Conservation (phyloP, 176 grass and related monocot species). For the Musa itinerans region DNA sequence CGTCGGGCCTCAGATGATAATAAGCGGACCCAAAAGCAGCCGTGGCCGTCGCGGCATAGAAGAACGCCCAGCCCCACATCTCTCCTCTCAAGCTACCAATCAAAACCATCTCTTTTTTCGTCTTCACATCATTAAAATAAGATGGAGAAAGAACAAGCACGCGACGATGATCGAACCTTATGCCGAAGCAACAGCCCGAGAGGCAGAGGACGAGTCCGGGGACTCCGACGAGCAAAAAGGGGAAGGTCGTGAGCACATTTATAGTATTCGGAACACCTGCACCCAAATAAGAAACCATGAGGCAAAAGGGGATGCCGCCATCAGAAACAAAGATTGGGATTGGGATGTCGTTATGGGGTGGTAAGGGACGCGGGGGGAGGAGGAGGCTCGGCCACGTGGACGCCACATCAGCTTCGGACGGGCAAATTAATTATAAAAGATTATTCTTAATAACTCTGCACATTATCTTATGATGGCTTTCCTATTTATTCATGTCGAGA, state of each 20-base stretch:
- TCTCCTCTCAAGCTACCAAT: conserved; percentile 78
- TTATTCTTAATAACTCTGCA: no score
- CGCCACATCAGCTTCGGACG: no score
- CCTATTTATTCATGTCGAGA: no score
- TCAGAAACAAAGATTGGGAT: not conserved
- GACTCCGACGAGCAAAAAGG: conserved; percentile 75
- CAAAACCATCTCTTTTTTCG: conserved; percentile 9
- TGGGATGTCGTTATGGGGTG: no score
- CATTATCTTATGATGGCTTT: no score
- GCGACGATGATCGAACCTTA: conserved; percentile 40
- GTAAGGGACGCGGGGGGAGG: not conserved
- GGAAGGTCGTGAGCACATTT: conserved; percentile 79
- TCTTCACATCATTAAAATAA: not conserved
- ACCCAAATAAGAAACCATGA: not conserved
- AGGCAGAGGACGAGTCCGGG: conserved; percentile 72
- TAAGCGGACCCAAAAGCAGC: conserved; percentile 95
- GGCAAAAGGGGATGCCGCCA: not conserved
- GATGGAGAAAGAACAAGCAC: not conserved
- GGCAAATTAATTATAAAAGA: no score
- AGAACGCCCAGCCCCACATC: conserved; percentile 68
- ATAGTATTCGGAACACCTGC: conserved; percentile 88
- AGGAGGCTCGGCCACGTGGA: no score
- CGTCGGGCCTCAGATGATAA: conserved; percentile 96
- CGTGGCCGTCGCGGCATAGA: conserved; percentile 59
- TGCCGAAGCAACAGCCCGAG: conserved; percentile 79